Conservation (phyloP, 768 basidiomycete species). For the Dioszegia hungarica region DNA sequence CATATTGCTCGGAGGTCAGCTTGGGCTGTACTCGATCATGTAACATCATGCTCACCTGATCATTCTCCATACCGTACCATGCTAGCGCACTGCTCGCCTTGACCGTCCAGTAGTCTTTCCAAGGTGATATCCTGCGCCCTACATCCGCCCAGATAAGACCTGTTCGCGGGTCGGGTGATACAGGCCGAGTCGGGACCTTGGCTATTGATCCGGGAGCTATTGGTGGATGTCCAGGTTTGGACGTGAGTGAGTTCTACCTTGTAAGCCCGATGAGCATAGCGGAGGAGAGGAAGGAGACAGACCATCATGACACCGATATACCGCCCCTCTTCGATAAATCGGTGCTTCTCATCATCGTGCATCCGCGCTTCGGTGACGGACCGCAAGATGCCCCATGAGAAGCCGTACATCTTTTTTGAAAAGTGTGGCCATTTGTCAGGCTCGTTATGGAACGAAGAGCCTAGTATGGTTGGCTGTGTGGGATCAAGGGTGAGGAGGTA, state of each 20-base stretch:
- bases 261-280: neutral
- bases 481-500: constrained; percentile 18
- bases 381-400: constrained; percentile 32
- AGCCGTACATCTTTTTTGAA: constrained; percentile 33
- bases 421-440: constrained; percentile 23
- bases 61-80: neutral
- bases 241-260: neutral
- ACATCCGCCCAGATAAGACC: constrained; percentile 3
- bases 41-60: neutral
- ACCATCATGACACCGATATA: neutral
- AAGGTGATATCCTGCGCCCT: neutral
- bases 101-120: neutral
- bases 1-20: neutral
- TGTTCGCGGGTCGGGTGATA: neutral
- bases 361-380: neutral
- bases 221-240: neutral
- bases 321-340: neutral
- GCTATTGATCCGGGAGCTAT: neutral
- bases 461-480: constrained; percentile 26
- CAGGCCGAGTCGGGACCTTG: neutral
- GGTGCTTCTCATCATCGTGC: neutral
- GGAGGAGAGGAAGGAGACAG: neutral
- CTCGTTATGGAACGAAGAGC: constrained; percentile 20
- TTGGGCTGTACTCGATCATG: neutral
- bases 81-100: neutral